phyloP scores from a whole-genome alignment of 2,329 filamentous ascomycete genomes.

The Setomelanomma holmii region DNA sequence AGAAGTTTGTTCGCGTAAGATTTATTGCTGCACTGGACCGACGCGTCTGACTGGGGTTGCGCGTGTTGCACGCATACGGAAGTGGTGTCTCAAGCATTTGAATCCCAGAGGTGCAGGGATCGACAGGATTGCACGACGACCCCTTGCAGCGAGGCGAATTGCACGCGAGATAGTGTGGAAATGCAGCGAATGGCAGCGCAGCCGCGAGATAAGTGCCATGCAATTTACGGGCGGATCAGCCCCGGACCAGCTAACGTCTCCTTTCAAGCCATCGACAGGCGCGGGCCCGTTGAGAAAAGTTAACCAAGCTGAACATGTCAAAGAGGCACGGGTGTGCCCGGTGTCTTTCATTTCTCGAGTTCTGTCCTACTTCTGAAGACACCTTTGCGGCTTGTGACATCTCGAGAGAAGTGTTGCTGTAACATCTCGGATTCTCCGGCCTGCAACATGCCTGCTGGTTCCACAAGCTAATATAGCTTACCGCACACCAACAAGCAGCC shows the following conservation, averaged over 20 bases:
- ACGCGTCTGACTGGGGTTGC: background rate
- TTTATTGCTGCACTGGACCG: no score
- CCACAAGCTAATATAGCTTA: conserved; percentile 29
- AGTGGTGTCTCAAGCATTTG: background rate
- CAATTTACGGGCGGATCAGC: conserved; percentile 18
- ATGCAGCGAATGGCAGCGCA: conserved; percentile 12
- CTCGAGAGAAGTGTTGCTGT: background rate
- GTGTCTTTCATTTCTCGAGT: conserved; percentile 23
- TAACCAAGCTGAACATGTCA: conserved; percentile 27
- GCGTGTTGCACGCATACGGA: background rate
- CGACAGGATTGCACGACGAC: conserved; percentile 7
- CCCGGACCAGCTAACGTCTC: conserved; percentile 14
- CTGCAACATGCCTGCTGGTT: conserved; percentile 29
- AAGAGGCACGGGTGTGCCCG: conserved; percentile 18
- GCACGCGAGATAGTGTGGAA: conserved; percentile 2
- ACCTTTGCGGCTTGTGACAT: background rate
- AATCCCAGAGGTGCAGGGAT: conserved; percentile 9
- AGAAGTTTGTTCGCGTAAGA: no score
- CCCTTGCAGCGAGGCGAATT: conserved; percentile 22
- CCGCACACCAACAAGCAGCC: conserved; percentile 21
- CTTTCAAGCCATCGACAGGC: conserved; percentile 30
- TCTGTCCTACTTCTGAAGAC: conserved; percentile 13
- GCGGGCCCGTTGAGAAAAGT: conserved; percentile 23
- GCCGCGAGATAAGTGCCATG: conserved; percentile 7
- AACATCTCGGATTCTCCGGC: background rate